Conservation (phyloP, 176 grass and related monocot genomes). For the Carex kokanica region DNA sequence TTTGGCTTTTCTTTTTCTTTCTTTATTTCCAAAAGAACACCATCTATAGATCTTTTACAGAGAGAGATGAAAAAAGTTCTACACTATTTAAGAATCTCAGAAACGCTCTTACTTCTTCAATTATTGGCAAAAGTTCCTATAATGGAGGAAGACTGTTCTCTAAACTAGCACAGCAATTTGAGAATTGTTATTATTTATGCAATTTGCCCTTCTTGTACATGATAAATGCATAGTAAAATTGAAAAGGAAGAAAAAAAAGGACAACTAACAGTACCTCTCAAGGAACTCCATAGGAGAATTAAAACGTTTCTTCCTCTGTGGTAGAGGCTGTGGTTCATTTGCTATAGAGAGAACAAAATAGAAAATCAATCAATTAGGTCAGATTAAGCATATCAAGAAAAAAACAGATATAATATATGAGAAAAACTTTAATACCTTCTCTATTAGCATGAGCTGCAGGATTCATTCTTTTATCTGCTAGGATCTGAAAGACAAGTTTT, state of each 20-base stretch:
- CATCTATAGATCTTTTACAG: background rate
- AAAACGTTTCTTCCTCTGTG: background rate
- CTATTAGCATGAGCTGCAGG: conserved; percentile 39
- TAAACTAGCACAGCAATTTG: background rate
- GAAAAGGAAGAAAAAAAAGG: background rate
- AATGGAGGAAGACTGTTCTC: background rate
- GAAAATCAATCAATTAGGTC: background rate
- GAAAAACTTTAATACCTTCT: conserved; percentile 35
- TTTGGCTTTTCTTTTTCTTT: background rate
- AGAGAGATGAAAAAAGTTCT: background rate
- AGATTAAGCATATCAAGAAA: too few species aligned
- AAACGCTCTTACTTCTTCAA: background rate
- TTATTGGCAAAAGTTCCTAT: background rate
- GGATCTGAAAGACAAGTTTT: conserved; percentile 42
- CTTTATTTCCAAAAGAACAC: background rate
- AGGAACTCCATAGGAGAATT: background rate
- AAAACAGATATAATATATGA: background rate
- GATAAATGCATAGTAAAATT: background rate
- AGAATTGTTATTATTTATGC: background rate
- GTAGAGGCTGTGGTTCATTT: conserved; percentile 3
- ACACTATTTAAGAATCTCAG: background rate
- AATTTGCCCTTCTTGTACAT: background rate
- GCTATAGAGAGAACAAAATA: conserved; percentile 6
- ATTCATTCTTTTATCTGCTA: conserved; percentile 56
- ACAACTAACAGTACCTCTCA: background rate